phyloP scores from a whole-genome alignment of 495 filamentous ascomycete genomes.

The Parathielavia hyrcaniae region DNA sequence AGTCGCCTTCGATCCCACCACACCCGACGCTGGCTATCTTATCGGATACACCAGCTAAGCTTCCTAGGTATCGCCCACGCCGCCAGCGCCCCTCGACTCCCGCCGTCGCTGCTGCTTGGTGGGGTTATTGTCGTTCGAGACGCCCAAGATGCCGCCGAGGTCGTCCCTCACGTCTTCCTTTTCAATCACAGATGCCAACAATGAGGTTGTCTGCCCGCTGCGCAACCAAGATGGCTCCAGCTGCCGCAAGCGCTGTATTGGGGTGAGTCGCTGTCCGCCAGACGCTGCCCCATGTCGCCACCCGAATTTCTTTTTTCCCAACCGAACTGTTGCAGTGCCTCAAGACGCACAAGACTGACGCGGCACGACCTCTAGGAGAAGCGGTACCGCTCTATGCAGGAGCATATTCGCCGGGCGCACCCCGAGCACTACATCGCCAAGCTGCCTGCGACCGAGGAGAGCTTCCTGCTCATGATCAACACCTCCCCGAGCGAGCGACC shows the following conservation, averaged over 20 bases:
- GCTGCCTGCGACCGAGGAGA: slow-evolving; percentile 97
- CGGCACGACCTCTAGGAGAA: slow-evolving; percentile 61
- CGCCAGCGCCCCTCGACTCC: slow-evolving; percentile 20
- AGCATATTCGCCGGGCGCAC: slow-evolving; percentile 96
- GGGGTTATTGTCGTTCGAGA: slow-evolving; percentile 32
- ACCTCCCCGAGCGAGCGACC: slow-evolving; percentile 78
- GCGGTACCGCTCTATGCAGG: slow-evolving; percentile 97
- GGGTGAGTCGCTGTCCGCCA: slow-evolving; percentile 61
- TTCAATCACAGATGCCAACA: slow-evolving; percentile 82
- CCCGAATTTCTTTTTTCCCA: slow-evolving; percentile 16
- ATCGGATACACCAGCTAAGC: slow-evolving; percentile 23
- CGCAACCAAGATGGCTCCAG: slow-evolving; percentile 93
- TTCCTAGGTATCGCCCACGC: slow-evolving; percentile 35
- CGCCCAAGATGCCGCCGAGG: slow-evolving; percentile 70
- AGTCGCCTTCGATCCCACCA: not conserved
- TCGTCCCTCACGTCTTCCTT: slow-evolving; percentile 83
- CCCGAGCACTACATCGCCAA: slow-evolving; percentile 97
- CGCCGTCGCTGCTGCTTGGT: slow-evolving; percentile 40
- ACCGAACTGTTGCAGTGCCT: not conserved
- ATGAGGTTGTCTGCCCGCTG: slow-evolving; percentile 95
- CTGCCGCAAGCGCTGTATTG: slow-evolving; percentile 95
- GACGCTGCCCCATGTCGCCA: slow-evolving; percentile 18
- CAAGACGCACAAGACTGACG: slow-evolving; percentile 5
- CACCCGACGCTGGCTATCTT: slow-evolving; percentile 19
- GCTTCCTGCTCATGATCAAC: slow-evolving; percentile 92